These are phyloP conservation scores for Rhodotorula kratochvilovae DNA, from an alignment of 768 basidiomycete species.

Conservation along the genomic window DNA sequence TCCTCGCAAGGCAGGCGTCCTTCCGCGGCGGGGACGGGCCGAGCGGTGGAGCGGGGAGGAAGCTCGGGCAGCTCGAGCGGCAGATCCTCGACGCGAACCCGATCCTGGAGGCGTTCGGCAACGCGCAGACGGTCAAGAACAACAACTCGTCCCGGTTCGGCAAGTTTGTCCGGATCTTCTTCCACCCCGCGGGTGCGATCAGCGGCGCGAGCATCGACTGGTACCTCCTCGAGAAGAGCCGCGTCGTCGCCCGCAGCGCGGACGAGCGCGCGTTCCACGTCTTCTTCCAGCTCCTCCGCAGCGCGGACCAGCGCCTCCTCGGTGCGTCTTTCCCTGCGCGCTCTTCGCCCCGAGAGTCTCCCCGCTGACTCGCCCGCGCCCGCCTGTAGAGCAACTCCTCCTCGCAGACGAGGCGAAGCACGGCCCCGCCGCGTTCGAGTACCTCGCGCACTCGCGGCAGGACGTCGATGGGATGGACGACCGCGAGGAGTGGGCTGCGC, in stretches of 20 bases:
- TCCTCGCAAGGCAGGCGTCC: constrained; percentile 52
- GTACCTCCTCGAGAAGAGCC: constrained; percentile 96
- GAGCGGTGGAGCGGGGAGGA: background rate
- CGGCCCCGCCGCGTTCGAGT: constrained; percentile 70
- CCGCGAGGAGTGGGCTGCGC: constrained; percentile 72
- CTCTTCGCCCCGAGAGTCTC: background rate
- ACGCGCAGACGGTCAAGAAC: constrained; percentile 95
- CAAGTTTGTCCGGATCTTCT: constrained; percentile 94
- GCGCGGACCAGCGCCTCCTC: constrained; percentile 61
- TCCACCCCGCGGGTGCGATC: constrained; percentile 86
- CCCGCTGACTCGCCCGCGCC: background rate
- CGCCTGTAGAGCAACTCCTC: constrained; percentile 27
- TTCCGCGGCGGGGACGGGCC: no score
- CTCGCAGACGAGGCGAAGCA: constrained; percentile 47
- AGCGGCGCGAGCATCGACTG: constrained; percentile 98
- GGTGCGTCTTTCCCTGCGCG: constrained; percentile 51
- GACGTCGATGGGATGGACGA: constrained; percentile 97
- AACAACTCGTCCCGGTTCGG: constrained; percentile 99
- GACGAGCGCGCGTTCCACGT: constrained; percentile 94
- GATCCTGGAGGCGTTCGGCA: constrained; percentile 94
- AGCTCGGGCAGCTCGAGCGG: constrained; percentile 78
- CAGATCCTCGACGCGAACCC: constrained; percentile 98
- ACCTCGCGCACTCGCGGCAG: constrained; percentile 78
- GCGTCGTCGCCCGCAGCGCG: constrained; percentile 80
- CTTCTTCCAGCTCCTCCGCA: constrained; percentile 87